A percentile compares a stretch with the other conserved stretches of the same genome.
phyloP scores from a whole-genome alignment of 2,329 filamentous ascomycete species.

The Tolypocladium ophioglossoides region DNA sequence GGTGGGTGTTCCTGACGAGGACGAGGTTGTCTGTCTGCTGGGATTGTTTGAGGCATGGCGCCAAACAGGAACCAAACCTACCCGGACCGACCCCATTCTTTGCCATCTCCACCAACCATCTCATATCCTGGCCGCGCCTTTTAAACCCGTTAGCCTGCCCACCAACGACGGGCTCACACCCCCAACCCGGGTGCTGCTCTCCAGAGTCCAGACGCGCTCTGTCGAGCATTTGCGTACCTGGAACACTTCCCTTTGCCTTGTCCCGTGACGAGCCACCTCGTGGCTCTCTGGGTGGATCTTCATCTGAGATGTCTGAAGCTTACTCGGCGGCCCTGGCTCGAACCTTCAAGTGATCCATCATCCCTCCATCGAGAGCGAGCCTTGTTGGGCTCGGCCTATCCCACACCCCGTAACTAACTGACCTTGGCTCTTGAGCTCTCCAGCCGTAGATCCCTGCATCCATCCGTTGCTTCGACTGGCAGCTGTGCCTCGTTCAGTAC shows the following conservation, averaged over 20 bases:
- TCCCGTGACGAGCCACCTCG: constrained; percentile 1
- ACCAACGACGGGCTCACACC: not conserved
- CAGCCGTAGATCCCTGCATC: not conserved
- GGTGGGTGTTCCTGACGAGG: not conserved
- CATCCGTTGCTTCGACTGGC: not conserved
- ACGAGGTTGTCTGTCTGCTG: not conserved
- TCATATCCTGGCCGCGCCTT: not conserved
- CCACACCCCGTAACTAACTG: not conserved
- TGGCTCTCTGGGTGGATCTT: not conserved
- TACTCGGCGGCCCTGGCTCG: not conserved
- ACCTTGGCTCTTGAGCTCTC: not conserved
- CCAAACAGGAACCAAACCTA: not conserved
- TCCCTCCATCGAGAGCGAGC: not conserved
- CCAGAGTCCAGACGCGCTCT: not conserved
- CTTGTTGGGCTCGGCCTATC: not conserved
- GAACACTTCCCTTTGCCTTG: not conserved
- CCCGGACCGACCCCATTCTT: not conserved
- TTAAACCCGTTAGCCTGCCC: not conserved
- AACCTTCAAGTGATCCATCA: not conserved
- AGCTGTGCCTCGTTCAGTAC: not conserved
- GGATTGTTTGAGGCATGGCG: not conserved
- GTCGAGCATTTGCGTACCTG: not conserved
- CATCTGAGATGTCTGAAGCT: constrained; percentile 1
- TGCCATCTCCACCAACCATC: not conserved
- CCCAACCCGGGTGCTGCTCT: not conserved